Evolutionary conservation across 495 filamentous ascomycete species (phyloP), one percentile per base, ranked within the genome.

Genomic region (Hypoxylon intermedium): DNA sequence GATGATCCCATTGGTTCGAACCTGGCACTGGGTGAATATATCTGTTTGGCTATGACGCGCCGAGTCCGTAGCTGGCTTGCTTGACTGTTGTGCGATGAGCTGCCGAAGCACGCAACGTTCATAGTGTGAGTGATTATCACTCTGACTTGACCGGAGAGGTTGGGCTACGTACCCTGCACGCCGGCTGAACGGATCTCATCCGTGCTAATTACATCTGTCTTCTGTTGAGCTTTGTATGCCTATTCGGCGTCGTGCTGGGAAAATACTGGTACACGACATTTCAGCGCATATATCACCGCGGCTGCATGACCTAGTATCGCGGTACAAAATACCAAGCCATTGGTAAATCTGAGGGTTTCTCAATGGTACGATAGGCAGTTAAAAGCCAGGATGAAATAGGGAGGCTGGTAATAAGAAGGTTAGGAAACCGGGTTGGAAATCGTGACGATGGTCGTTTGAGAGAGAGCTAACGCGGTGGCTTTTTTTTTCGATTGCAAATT

Each of bases 11-110:
- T 58, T 58, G 42, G 53, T 11, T 23, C 7, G 6, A 12, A 23
- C 21, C 15, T 5, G 19, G 24, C 15, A 41, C 40, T 12, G 15
- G 44, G 34, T 24, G 5, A 46, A 58, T 49, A 21, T 49, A 28
- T 59, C 44, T 59, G 36, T 59, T 54, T 51, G 42, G 47, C 21
- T 42, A 54, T 59, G 50, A 54, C 49, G 49, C 33, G 19, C 21
- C 20, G 19, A 52, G 2, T 28, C 12, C 16, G 36, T 9, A 63
- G 18, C 45, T 49, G 54, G 49, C 37, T 51, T 62, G 38, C 40
- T 46, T 16, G 20, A 12, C 16, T 30, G 24, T 21, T 31, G 26
- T 50, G n/a, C 31, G 44, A 49, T 34, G 24, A 44, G 19, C 24
- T 54, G 48, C 49, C 13, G n/a, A 20, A 18, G 11, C 16, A 31